Evolutionary conservation across 352 stramenopile species (phyloP).

Genomic region (Pythium guiyangense): DNA sequence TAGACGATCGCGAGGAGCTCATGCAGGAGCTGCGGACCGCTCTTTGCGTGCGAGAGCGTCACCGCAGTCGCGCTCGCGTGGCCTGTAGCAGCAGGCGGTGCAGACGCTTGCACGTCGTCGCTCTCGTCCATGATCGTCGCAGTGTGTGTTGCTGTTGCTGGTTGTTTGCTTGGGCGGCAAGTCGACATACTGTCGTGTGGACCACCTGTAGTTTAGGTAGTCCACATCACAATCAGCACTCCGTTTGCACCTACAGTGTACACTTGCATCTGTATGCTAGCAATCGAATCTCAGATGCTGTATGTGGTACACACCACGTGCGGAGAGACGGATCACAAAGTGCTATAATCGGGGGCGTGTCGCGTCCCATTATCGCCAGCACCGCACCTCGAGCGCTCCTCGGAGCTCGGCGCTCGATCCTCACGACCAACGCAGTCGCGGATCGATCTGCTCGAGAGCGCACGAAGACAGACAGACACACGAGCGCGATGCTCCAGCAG

Average conservation of each 20-base stretch:
- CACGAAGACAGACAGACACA: background rate
- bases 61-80: background rate
- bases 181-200: background rate
- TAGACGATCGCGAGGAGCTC: constrained; percentile 70
- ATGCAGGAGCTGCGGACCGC: constrained; percentile 52
- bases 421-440: too few species aligned
- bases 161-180: background rate
- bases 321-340: too few species aligned
- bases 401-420: too few species aligned
- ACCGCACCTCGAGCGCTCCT: too few species aligned
- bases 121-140: background rate
- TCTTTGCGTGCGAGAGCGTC: constrained; percentile 22
- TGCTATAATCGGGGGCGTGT: too few species aligned
- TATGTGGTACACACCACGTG: too few species aligned
- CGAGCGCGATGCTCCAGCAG: constrained; percentile 6
- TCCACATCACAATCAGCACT: too few species aligned
- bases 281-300: too few species aligned
- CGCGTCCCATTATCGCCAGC: too few species aligned
- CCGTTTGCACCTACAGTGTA: too few species aligned
- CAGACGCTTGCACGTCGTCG: background rate
- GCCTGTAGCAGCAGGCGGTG: too few species aligned
- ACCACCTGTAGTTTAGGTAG: background rate
- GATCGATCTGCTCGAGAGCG: background rate
- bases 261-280: too few species aligned
- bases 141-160: background rate